Evolutionary conservation across 306 rosid genomes (phyloP).

Genomic region (Lathyrus aphaca): DNA sequence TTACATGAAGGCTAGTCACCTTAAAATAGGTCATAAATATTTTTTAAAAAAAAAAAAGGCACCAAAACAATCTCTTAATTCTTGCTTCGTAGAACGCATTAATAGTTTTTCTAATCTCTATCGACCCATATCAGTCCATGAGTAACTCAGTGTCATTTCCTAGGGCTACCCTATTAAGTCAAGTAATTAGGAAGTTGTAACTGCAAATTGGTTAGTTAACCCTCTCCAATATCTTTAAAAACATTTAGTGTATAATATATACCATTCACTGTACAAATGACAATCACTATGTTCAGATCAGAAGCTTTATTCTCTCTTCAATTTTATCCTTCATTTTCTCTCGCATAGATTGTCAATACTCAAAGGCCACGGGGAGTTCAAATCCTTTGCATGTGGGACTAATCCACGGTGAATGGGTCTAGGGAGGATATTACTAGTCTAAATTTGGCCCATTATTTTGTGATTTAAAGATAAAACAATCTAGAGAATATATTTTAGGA

Average conservation of each 20-base stretch:
- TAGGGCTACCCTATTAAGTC: background rate
- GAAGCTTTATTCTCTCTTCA: background rate
- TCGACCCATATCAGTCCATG: background rate
- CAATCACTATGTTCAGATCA: background rate
- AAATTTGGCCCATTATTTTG: background rate
- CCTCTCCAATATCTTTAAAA: background rate
- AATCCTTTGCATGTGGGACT: slow-evolving; percentile 1
- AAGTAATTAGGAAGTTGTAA: background rate
- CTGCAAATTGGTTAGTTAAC: background rate
- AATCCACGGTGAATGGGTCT: background rate
- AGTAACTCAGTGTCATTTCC: background rate
- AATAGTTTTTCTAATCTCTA: background rate
- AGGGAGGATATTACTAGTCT: slow-evolving; percentile 10
- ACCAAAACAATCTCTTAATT: background rate
- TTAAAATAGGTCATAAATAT: background rate
- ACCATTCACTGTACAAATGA: background rate
- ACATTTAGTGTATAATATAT: background rate
- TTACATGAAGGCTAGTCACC: background rate
- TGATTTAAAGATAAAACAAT: background rate
- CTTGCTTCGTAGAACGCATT: background rate
- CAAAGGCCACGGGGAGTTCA: background rate
- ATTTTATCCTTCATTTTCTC: background rate
- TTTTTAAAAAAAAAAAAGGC: no score
- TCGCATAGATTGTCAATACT: background rate
- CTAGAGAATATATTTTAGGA: background rate